Base-by-base conservation (phyloP, 2,329 filamentous ascomycete genomes). In the Sporothrix brasiliensis region DNA sequence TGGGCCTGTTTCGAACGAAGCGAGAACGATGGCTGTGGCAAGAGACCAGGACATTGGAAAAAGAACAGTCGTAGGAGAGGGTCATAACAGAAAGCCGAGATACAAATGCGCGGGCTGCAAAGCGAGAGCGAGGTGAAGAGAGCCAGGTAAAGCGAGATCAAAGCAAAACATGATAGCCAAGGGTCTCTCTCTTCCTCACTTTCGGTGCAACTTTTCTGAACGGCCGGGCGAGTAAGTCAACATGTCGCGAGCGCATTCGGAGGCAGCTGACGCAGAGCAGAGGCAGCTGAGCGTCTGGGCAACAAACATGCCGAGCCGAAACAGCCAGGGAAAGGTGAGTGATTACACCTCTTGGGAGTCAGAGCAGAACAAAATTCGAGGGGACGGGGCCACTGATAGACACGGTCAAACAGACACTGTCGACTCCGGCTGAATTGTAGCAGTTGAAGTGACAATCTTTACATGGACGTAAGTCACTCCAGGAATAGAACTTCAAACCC, bases 141-240 rank as follows among this genome's bases (percentile, higher is more conserved):
- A 16, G n/a, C 39, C 39, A 24, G 56, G 56, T 39, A 61, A 44
- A 61, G 56, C 34, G 39, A 61, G 56, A 44, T 61, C 56, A 61
- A 61, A 44, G 34, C 39, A 61, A 61, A 61, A 44, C 56, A 44
- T 11, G 5, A 24, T 6, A 10, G 14, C 30, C 30, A 58, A 27
- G 7, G 21, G 6, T 13, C 16, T 39, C 27, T 56, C 27, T 16
- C 30, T 19, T 27, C 13, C 21, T 47, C 39, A 34, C 34, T 5
- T 34, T 47, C 58, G 58, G 58, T 39, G 58, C 39, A 34, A 47
- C 58, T 21, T 63, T 39, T 63, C 39, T 27, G 24, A 63, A 63
- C 58, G 58, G 58, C 58, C 58, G 58, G 58, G 58, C n/a, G 39
- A 39, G 39, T 63, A 63, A 63, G 58, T 63, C 39, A 63, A 47